Evolutionary conservation across 2,329 filamentous ascomycete genomes (phyloP), one percentile per base, ranked within the genome.

Genomic region (Metarhizium album): DNA sequence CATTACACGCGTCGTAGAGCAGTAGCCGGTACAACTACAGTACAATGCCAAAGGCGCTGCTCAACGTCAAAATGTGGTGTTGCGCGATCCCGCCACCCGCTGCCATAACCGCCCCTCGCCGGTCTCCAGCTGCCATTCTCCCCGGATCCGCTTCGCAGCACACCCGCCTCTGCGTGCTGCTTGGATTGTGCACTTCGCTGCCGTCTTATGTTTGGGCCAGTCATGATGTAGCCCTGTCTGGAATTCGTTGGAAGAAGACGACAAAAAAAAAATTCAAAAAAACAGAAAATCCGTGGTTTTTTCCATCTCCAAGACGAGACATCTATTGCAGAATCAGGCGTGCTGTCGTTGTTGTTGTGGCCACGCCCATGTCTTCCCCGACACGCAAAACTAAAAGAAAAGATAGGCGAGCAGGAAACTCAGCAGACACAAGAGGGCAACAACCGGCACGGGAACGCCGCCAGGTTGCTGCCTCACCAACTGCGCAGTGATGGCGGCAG

Each of bases 391-490:
- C 76, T 83, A 98, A 70, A 98, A 98, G 75, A 98, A 90, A 69
- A 97, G 81, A 71, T 96, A 98, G 50, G 90, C 93, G 60, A 97
- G 79, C 64, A 98, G 70, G 73, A 98, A 98, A 74, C 88, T 90
- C 56, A 95, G 61, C 61, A 98, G 74, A 66, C 90, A 96, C 42
- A 98, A 73, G 22, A 82, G 74, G 22, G 93, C 91, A 43, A 87
- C 87, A 55, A 91, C 80, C 67, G 91, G 85, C 47, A 98, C 81
- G 1, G 93, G 84, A 3, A 98, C 91, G 22, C 93, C 91, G 59
- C 90, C 82, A 58, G 65, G 62, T 6, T 70, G 83, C 66, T 70
- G 76, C 64, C 72, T 75, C 54, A 72, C 73, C 59, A 74, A 75
- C 62, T 79, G 80, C 57, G 75, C 75, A 54, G 72, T 71, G 67